These are phyloP conservation scores for Coleophoma eucalyptorum DNA, from an alignment of 2,329 filamentous ascomycete genomes.

Conservation along the genomic window DNA sequence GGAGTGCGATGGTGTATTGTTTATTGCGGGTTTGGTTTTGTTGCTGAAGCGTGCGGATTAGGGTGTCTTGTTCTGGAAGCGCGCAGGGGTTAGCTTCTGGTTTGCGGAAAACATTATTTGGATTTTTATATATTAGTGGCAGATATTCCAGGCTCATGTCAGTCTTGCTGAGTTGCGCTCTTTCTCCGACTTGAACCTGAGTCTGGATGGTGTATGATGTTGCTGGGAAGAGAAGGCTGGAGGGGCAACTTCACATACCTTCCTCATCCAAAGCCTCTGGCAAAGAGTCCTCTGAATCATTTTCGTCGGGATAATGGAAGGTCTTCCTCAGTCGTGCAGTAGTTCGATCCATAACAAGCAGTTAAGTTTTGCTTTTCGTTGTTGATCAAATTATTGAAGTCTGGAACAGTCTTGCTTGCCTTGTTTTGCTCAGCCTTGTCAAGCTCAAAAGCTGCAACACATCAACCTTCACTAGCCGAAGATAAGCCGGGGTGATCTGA, in stretches of 20 bases:
- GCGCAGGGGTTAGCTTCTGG: conserved; percentile 19
- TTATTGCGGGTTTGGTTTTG: conserved; percentile 56
- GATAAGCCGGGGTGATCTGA: neutral
- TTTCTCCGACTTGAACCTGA: neutral
- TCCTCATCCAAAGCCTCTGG: conserved; percentile 71
- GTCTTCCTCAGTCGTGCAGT: conserved; percentile 68
- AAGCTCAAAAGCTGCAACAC: no score
- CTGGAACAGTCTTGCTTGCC: neutral
- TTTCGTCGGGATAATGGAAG: conserved; percentile 70
- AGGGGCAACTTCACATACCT: conserved; percentile 40
- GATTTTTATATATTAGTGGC: neutral
- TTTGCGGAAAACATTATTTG: neutral
- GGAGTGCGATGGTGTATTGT: conserved; percentile 54
- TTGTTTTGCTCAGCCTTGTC: no score
- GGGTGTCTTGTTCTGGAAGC: conserved; percentile 55
- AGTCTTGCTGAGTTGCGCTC: no score
- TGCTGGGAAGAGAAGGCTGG: neutral
- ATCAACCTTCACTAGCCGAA: no score
- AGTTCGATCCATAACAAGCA: conserved; percentile 17
- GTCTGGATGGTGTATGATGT: neutral
- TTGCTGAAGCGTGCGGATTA: conserved; percentile 51
- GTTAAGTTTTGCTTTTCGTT: neutral
- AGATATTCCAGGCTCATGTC: no score
- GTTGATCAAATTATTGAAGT: neutral
- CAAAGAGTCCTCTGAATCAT: conserved; percentile 45